Evolutionary conservation across 2,329 filamentous ascomycete species (phyloP).

Genomic region (Aspergillus oerlinghausenensis): DNA sequence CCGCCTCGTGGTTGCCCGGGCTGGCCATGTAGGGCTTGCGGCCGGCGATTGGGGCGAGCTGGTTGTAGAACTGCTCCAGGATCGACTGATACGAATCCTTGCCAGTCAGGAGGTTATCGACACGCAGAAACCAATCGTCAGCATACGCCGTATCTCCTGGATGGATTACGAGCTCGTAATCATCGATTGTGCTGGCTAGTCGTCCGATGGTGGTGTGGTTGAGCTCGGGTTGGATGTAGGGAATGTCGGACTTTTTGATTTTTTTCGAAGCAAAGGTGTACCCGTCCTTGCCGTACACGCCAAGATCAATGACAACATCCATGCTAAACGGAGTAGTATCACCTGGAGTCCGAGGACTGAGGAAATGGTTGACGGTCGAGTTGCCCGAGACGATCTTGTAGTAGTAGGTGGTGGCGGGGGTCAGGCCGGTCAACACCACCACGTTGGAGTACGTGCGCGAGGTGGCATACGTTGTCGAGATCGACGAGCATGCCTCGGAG

Average conservation of each 20-base stretch:
- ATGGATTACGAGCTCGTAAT: conserved; percentile 49
- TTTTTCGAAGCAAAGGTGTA: conserved; percentile 46
- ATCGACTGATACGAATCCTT: conserved; percentile 54
- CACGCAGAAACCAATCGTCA: conserved; percentile 52
- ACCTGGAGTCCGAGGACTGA: conserved; percentile 51
- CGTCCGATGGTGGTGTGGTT: conserved; percentile 57
- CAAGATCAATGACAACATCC: conserved; percentile 52
- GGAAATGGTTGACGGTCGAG: conserved; percentile 50
- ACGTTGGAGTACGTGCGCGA: conserved; percentile 53
- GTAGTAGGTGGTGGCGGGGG: conserved; percentile 55
- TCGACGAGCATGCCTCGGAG: conserved; percentile 41
- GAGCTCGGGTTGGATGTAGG: conserved; percentile 46
- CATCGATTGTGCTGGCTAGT: conserved; percentile 48
- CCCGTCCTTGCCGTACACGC: conserved; percentile 52
- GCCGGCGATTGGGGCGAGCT: conserved; percentile 51
- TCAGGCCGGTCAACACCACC: conserved; percentile 45
- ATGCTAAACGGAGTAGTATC: conserved; percentile 53
- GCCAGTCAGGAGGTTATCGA: conserved; percentile 46
- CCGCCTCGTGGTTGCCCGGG: conserved; percentile 58
- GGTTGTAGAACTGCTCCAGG: conserved; percentile 53
- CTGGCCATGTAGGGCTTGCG: conserved; percentile 55
- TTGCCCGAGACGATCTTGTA: conserved; percentile 57
- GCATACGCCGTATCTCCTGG: conserved; percentile 53
- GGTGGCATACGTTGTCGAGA: conserved; percentile 48
- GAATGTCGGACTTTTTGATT: conserved; percentile 48